Percentiles rank a stretch among this genome's conserved stretches.
Evolutionary conservation across 2,329 filamentous ascomycete species (phyloP).

Genomic region (Nannizziopsis barbatae): DNA sequence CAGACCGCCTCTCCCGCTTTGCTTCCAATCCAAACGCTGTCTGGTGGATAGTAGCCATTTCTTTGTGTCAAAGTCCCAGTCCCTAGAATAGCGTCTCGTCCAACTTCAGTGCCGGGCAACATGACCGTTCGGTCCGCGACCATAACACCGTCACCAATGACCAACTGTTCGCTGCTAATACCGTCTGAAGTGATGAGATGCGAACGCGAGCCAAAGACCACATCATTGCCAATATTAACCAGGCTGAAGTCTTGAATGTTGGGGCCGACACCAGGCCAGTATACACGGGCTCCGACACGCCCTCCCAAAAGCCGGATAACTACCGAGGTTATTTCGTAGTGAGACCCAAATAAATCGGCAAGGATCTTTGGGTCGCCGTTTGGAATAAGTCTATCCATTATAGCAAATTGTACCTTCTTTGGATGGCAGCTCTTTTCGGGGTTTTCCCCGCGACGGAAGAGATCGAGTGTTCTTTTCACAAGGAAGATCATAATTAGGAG

Average conservation of each 20-base stretch:
- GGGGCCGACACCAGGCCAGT: slow-evolving; percentile 1
- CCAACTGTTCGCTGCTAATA: neutral
- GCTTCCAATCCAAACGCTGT: neutral
- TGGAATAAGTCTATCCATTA: slow-evolving; percentile 1
- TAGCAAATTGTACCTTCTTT: neutral
- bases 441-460: neutral
- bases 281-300: slow-evolving; percentile 3
- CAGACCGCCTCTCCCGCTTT: neutral
- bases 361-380: neutral
- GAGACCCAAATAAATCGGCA: slow-evolving; percentile 1
- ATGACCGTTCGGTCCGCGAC: slow-evolving; percentile 1
- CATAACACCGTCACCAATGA: slow-evolving; percentile 3
- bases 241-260: slow-evolving; percentile 2
- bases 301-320: slow-evolving; percentile 1
- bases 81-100: neutral
- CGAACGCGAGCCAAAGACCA: slow-evolving; percentile 6
- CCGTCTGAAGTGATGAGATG: slow-evolving; percentile 1
- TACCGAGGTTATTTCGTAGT: slow-evolving; percentile 3
- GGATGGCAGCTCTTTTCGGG: neutral
- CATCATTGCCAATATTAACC: neutral
- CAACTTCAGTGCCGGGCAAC: neutral
- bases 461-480: slow-evolving; percentile 1
- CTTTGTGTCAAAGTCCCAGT: neutral
- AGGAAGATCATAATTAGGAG: neutral
- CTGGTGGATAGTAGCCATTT: neutral